A percentile compares a stretch with the other conserved stretches of the same genome.
These are phyloP conservation scores for Saccharomycopsis sp. DNA, from an alignment of 805 yeast species.

Conservation along the genomic window DNA sequence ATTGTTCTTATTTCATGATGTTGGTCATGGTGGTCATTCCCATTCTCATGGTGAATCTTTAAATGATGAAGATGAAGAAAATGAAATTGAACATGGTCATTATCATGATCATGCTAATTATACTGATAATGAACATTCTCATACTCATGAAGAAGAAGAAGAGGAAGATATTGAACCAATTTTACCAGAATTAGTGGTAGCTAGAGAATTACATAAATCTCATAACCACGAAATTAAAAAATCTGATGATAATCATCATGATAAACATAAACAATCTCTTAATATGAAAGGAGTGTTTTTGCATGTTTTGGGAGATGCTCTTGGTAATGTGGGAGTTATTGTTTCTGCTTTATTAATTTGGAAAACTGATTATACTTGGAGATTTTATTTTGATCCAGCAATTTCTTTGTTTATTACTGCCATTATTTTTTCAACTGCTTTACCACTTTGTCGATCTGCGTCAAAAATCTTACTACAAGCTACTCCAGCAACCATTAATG, in stretches of 20 bases:
- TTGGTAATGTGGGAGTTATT: slow-evolving; percentile 92
- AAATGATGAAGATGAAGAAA: slow-evolving; percentile 18
- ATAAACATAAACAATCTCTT: slow-evolving; percentile 43
- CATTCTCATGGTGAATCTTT: slow-evolving; percentile 28
- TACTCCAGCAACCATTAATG: slow-evolving; percentile 75
- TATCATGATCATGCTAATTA: slow-evolving; percentile 20
- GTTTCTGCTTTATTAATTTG: slow-evolving; percentile 83
- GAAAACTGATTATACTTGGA: slow-evolving; percentile 88
- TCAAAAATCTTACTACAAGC: slow-evolving; percentile 87
- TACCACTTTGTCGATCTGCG: slow-evolving; percentile 80
- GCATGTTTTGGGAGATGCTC: slow-evolving; percentile 93
- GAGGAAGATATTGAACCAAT: slow-evolving; percentile 18
- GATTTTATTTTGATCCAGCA: slow-evolving; percentile 74
- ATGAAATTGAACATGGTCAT: slow-evolving; percentile 23
- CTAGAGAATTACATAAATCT: slow-evolving; percentile 2
- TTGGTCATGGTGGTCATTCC: slow-evolving; percentile 37
- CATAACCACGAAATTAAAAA: slow-evolving; percentile 1
- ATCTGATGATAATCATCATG: slow-evolving; percentile 13
- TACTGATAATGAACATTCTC: slow-evolving; percentile 10
- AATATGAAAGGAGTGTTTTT: slow-evolving; percentile 96
- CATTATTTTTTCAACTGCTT: slow-evolving; percentile 82
- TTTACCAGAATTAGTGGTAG: slow-evolving; percentile 16
- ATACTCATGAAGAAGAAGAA: slow-evolving; percentile 14
- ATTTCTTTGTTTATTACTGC: slow-evolving; percentile 78
- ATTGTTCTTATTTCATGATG: slow-evolving; percentile 78